Percentiles rank a stretch among this genome's conserved stretches.
These are phyloP conservation scores for Asparagopsis taxiformis DNA, from an alignment of 31 red algal species.

Conservation along the genomic window DNA sequence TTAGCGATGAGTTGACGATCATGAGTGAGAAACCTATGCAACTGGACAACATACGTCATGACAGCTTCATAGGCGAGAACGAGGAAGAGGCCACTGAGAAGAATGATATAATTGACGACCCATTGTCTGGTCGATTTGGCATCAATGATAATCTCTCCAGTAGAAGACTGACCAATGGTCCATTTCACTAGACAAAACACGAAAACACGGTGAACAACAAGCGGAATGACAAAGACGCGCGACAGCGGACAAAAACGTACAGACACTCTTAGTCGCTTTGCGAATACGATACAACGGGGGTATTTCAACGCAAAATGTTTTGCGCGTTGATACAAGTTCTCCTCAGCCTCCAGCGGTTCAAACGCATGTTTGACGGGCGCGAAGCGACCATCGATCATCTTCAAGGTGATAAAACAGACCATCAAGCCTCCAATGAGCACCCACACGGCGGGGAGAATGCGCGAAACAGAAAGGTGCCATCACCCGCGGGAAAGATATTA, in stretches of 20 bases:
- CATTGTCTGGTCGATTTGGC: conserved; percentile 2
- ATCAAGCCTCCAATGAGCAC: conserved; percentile 6
- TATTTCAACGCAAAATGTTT: conserved; percentile 6
- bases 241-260: conserved; percentile 13
- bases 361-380: background rate
- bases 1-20: background rate
- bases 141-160: background rate
- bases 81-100: conserved; percentile 9
- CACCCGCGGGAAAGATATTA: background rate
- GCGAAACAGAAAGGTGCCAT: conserved; percentile 17
- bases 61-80: conserved; percentile 20
- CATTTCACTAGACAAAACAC: background rate
- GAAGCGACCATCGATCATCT: conserved; percentile 3
- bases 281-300: background rate
- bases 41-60: conserved; percentile 44
- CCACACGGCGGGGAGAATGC: conserved; percentile 11
- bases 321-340: background rate
- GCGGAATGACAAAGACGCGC: background rate
- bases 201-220: background rate
- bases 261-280: conserved; percentile 1
- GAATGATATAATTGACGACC: conserved; percentile 15
- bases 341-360: background rate
- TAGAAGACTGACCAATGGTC: conserved; percentile 4
- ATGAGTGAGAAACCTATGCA: background rate
- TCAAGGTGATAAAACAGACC: conserved; percentile 1